phyloP scores from a whole-genome alignment of 139 green algal genomes.

The Chlamydomonas sp. region DNA sequence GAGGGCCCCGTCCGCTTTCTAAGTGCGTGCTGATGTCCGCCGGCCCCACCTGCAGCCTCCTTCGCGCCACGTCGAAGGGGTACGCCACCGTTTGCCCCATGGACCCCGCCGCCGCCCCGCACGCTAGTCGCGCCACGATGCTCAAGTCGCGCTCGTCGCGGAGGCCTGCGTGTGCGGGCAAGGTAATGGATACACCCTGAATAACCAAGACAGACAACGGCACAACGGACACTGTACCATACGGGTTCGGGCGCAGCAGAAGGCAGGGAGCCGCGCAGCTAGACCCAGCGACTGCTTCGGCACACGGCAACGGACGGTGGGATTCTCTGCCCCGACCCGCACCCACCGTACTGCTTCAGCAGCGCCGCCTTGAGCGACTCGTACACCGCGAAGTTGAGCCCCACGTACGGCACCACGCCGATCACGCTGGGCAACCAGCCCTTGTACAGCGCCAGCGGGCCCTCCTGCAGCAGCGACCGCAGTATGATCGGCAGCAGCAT shows the following conservation, averaged over 20 bases:
- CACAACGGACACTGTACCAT: not conserved
- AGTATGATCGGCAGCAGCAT: not conserved
- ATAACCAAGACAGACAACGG: not conserved
- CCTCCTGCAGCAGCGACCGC: conserved; percentile 76
- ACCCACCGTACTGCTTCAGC: conserved; percentile 77
- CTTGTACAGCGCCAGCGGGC: conserved; percentile 91
- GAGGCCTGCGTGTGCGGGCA: conserved; percentile 45
- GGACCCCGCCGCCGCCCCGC: conserved; percentile 92
- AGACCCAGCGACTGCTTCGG: not conserved
- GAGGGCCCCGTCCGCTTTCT: not conserved
- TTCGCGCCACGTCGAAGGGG: conserved; percentile 95
- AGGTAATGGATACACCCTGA: not conserved
- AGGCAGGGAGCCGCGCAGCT: not conserved
- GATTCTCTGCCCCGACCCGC: not conserved
- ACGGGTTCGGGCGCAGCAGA: no score
- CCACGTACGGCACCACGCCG: conserved; percentile 97
- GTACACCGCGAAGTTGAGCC: conserved; percentile 99
- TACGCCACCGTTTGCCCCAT: conserved; percentile 98
- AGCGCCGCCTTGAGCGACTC: conserved; percentile 93
- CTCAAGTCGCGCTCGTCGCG: conserved; percentile 86
- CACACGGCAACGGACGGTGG: not conserved
- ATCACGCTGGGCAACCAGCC: conserved; percentile 98
- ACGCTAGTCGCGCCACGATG: conserved; percentile 85
- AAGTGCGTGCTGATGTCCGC: not conserved
- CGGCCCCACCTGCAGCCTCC: conserved; percentile 89